Conservation (phyloP, 2,329 filamentous ascomycete genomes). For the Arthroderma uncinatum region DNA sequence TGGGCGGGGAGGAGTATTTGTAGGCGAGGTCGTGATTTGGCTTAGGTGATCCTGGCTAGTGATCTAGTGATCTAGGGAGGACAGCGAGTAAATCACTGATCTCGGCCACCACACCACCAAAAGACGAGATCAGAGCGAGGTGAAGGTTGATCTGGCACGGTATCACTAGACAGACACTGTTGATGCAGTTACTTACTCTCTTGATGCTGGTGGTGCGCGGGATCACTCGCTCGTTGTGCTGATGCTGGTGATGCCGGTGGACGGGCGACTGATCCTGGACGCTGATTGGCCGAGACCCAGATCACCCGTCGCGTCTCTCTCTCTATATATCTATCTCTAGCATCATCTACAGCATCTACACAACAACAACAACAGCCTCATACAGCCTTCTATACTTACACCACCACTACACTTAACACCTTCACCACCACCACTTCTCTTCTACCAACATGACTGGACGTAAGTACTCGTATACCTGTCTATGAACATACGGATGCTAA, state of each 20-base stretch:
- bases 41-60: constrained; percentile 15
- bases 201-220: not conserved
- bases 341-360: constrained; percentile 15
- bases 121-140: constrained; percentile 8
- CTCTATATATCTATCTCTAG: constrained; percentile 15
- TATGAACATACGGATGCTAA: constrained; percentile 12
- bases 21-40: constrained; percentile 13
- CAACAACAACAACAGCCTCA: constrained; percentile 14
- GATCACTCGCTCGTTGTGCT: constrained; percentile 11
- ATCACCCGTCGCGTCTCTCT: constrained; percentile 13
- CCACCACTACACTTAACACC: constrained; percentile 11
- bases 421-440: constrained; percentile 14
- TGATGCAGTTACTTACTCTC: constrained; percentile 17
- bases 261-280: constrained; percentile 19
- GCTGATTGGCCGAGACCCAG: constrained; percentile 28
- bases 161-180: constrained; percentile 6
- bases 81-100: constrained; percentile 22
- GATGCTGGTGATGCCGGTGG: not conserved
- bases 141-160: not conserved
- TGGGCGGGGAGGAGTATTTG: constrained; percentile 19
- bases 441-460: constrained; percentile 48
- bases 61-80: constrained; percentile 9
- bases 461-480: constrained; percentile 31
- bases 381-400: no score
- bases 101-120: constrained; percentile 3